Evolutionary conservation across 345 rosid species (phyloP).

Genomic region (Arabidopsis arenosa): DNA sequence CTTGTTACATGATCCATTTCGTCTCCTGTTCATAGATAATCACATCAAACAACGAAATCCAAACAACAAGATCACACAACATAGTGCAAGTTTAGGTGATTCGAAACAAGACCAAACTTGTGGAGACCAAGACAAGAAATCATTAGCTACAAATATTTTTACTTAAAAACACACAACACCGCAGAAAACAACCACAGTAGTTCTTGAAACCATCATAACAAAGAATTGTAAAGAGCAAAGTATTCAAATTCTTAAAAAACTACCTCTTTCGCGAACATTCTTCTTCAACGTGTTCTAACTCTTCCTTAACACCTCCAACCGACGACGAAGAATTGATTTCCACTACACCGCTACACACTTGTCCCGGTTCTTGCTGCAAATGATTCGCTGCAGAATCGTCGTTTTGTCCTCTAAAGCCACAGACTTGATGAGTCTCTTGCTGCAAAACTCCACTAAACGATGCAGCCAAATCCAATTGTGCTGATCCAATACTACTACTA

Average conservation of each 20-base stretch:
- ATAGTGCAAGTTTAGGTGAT: neutral
- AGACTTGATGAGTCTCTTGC: conserved; percentile 17
- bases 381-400: neutral
- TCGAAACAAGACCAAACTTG: neutral
- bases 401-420: conserved; percentile 25
- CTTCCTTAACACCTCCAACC: conserved; percentile 43
- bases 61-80: conserved; percentile 25
- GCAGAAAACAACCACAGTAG: too few species aligned
- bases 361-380: conserved; percentile 18
- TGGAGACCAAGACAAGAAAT: neutral
- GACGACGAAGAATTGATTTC: conserved; percentile 47
- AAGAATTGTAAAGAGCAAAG: neutral
- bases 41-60: conserved; percentile 16
- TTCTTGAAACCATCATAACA: conserved; percentile 5
- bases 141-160: neutral
- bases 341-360: conserved; percentile 19
- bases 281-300: conserved; percentile 34
- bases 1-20: conserved; percentile 47
- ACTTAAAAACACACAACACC: too few species aligned
- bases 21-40: conserved; percentile 40
- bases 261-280: conserved; percentile 47
- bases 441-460: conserved; percentile 40
- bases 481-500: conserved; percentile 41
- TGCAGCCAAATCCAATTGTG: conserved; percentile 30
- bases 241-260: conserved; percentile 8